phyloP scores from a whole-genome alignment of 2,329 filamentous ascomycete genomes.

The Colletotrichum cuscutae region DNA sequence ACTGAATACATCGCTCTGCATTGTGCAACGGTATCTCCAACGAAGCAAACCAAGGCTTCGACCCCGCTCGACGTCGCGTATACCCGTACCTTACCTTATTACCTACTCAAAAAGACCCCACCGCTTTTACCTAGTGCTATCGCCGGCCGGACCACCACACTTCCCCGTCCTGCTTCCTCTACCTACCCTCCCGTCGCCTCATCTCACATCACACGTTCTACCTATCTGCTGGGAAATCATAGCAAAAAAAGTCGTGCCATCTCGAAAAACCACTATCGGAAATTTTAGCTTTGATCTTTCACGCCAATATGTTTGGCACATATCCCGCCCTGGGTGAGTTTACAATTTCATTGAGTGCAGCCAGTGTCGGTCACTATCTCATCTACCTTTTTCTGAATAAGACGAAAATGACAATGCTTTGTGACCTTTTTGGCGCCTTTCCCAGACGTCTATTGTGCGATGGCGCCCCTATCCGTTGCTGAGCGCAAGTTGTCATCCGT shows the following conservation, averaged over 20 bases:
- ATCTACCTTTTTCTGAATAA: neutral
- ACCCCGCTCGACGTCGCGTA: slow-evolving; percentile 26
- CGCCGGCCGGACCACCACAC: neutral
- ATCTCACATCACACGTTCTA: slow-evolving; percentile 4
- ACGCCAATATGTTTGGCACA: slow-evolving; percentile 54
- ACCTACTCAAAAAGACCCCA: slow-evolving; percentile 14
- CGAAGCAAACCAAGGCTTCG: slow-evolving; percentile 8
- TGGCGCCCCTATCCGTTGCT: neutral
- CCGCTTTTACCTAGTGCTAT: slow-evolving; percentile 21
- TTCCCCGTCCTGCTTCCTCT: neutral
- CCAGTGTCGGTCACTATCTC: neutral
- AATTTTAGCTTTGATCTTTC: slow-evolving; percentile 1
- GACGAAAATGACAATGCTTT: neutral
- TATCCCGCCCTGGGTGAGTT: slow-evolving; percentile 53
- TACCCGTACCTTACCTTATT: neutral
- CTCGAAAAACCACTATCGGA: slow-evolving; percentile 1
- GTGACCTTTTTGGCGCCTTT: neutral
- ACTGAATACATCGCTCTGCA: neutral
- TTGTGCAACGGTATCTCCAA: slow-evolving; percentile 7
- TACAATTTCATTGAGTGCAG: slow-evolving; percentile 1
- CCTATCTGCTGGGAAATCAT: neutral
- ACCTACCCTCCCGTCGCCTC: neutral
- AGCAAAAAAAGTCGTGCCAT: neutral
- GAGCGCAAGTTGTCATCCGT: neutral
- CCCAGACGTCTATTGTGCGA: neutral